Evolutionary conservation across 768 basidiomycete genomes (phyloP), one percentile per base, ranked within the genome.

Genomic region (Leccinum fibrillosum): DNA sequence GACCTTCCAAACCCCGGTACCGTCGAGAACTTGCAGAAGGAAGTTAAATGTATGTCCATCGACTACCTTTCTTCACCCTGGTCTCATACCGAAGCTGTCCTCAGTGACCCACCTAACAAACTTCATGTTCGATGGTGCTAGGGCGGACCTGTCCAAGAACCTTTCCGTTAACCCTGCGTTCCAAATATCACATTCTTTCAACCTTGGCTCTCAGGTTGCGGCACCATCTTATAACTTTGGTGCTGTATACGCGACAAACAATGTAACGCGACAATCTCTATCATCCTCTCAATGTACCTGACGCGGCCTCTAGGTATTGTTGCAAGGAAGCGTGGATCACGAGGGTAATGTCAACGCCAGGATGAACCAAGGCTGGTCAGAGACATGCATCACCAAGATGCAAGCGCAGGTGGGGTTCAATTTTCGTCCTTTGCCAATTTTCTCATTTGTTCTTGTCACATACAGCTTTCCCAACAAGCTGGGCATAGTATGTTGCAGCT

Each of bases 111-210:
- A 93, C 68, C 76, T 98, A 52, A 90, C 88, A 48, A 97, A 96
- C 78, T 96, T 89, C 77, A 86, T 94, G 69, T 98, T 98, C 73
- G 97, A 99, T 78, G 97, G 97, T 63, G 97, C 90, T 26, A 83
- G 95, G 65, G 97, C 96, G 32, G 97, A 99, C 79, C 80, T 98
- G 66, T 89, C 92, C 50, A 99, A 98, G 78, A 88, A 84, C 65
- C 80, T 98, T 65, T 96, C 94, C 28, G 82, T 89, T 73, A 92
- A 86, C 73, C 97, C 97, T n/a, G 85, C 91, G 52, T 98, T 98
- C 84, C 96, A 98, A 79, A 90, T 98, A 66, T 95, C 94, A 60
- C 97, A 99, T 74, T 91, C 94, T 23, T 98, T 99, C 77, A 81
- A 87, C 58, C 78, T 98, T 57, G 97, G 93, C 19, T 93, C 92